Percentiles rank a stretch among this genome's conserved stretches.
phyloP scores from a whole-genome alignment of 2,329 filamentous ascomycete species.

The Ophiostoma piceae region DNA sequence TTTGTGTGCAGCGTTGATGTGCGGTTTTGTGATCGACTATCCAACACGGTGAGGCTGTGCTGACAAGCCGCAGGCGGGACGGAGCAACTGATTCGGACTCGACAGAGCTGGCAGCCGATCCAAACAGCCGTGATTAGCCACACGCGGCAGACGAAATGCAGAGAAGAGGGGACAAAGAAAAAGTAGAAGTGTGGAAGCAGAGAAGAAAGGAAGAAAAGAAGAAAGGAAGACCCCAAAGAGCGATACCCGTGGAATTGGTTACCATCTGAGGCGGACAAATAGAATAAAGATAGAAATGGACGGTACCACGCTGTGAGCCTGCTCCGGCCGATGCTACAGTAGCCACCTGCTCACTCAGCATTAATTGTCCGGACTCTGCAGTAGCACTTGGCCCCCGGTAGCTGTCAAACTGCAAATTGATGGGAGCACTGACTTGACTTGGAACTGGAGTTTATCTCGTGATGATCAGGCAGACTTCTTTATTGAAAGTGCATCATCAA shows the following conservation, averaged over 20 bases:
- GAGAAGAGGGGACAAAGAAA: neutral
- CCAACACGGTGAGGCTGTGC: neutral
- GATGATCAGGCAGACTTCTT: neutral
- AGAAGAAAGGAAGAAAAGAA: neutral
- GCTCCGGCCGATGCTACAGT: neutral
- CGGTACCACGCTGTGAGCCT: neutral
- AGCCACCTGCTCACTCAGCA: neutral
- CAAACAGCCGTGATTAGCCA: neutral
- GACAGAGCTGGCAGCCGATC: neutral
- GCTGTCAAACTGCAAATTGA: neutral
- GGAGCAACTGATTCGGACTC: neutral
- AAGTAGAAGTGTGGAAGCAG: neutral
- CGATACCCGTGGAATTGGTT: neutral
- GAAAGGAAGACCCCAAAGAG: neutral
- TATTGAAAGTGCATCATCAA: neutral
- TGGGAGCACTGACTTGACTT: neutral
- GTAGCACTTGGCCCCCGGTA: neutral
- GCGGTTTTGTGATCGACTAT: neutral
- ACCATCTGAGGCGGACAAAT: no score
- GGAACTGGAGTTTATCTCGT: neutral
- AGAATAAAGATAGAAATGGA: neutral
- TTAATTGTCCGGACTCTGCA: neutral
- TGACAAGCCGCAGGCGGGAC: neutral
- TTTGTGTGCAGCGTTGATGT: neutral
- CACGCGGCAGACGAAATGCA: neutral